phyloP scores from a whole-genome alignment of 1,284 basidiomycete species.

The Entoloma clypeatum region DNA sequence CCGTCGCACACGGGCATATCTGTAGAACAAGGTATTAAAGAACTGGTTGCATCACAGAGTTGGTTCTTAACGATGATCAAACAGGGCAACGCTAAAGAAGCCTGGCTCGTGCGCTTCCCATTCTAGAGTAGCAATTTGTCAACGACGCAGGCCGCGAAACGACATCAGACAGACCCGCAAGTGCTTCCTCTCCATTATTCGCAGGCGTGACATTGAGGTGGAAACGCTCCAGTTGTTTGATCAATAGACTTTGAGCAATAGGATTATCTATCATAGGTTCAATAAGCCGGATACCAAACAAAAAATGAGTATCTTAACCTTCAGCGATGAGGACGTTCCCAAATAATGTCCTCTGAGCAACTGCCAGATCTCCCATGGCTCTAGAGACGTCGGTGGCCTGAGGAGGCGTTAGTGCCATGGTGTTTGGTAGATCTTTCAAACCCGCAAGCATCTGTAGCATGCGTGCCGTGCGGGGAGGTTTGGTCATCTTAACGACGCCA shows the following conservation, averaged over 20 bases:
- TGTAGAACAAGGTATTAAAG: constrained; percentile 21
- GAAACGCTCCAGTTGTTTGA: constrained; percentile 61
- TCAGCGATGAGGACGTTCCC: constrained; percentile 69
- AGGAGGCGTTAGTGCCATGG: constrained; percentile 36
- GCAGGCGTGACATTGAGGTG: constrained; percentile 58
- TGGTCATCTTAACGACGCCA: constrained; percentile 65
- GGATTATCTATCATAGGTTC: constrained; percentile 49
- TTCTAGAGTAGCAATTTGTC: constrained; percentile 33
- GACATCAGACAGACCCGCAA: constrained; percentile 43
- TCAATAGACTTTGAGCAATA: constrained; percentile 59
- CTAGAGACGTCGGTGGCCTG: constrained; percentile 35
- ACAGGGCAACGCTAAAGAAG: constrained; percentile 63
- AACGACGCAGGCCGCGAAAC: background rate
- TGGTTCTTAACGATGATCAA: constrained; percentile 57
- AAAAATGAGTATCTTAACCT: constrained; percentile 35
- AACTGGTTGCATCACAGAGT: background rate
- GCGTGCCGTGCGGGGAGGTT: constrained; percentile 58
- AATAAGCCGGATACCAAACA: background rate
- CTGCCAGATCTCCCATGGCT: constrained; percentile 42
- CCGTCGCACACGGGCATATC: constrained; percentile 77
- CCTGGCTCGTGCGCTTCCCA: constrained; percentile 66
- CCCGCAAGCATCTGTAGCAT: constrained; percentile 59
- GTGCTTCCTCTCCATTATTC: constrained; percentile 63
- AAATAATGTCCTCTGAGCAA: constrained; percentile 50
- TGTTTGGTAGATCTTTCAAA: constrained; percentile 51